These are phyloP conservation scores for Pseudogymnoascus sp. DNA, from an alignment of 2,329 filamentous ascomycete genomes.

Conservation along the genomic window DNA sequence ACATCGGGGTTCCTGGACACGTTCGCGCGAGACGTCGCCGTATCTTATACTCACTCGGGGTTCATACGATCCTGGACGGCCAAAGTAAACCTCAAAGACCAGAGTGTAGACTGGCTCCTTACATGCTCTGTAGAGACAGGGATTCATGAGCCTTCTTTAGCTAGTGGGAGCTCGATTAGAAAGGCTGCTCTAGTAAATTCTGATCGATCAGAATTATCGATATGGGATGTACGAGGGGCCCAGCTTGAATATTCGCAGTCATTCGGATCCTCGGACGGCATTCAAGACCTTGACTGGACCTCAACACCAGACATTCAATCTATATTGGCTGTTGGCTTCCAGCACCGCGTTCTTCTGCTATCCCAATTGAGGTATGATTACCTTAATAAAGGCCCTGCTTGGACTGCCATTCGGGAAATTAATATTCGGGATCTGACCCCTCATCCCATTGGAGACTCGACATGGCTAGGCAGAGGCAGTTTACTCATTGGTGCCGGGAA, in stretches of 20 bases:
- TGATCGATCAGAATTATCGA: slow-evolving; percentile 65
- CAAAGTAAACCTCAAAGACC: slow-evolving; percentile 52
- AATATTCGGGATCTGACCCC: slow-evolving; percentile 73
- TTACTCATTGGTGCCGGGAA: slow-evolving; percentile 85
- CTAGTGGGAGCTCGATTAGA: slow-evolving; percentile 76
- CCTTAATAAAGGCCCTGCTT: slow-evolving; percentile 78
- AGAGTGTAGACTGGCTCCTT: slow-evolving; percentile 67
- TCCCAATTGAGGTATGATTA: slow-evolving; percentile 90
- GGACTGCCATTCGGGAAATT: slow-evolving; percentile 78
- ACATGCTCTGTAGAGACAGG: slow-evolving; percentile 77
- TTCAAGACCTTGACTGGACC: slow-evolving; percentile 88
- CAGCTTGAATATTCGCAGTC: slow-evolving; percentile 74
- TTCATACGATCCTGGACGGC: slow-evolving; percentile 80
- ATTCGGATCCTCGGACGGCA: slow-evolving; percentile 63
- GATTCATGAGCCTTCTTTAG: slow-evolving; percentile 62
- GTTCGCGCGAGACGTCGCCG: slow-evolving; percentile 76
- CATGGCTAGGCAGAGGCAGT: slow-evolving; percentile 79
- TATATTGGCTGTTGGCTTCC: slow-evolving; percentile 85
- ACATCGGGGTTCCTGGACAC: slow-evolving; percentile 75
- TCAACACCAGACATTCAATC: slow-evolving; percentile 84
- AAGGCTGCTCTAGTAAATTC: slow-evolving; percentile 78
- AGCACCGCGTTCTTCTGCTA: slow-evolving; percentile 73
- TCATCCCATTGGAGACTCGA: slow-evolving; percentile 85
- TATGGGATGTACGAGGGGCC: slow-evolving; percentile 80
- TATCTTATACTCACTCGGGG: slow-evolving; percentile 72